Evolutionary conservation across 805 yeast genomes (phyloP).

Genomic region (Sugiyamaella smithiae): DNA sequence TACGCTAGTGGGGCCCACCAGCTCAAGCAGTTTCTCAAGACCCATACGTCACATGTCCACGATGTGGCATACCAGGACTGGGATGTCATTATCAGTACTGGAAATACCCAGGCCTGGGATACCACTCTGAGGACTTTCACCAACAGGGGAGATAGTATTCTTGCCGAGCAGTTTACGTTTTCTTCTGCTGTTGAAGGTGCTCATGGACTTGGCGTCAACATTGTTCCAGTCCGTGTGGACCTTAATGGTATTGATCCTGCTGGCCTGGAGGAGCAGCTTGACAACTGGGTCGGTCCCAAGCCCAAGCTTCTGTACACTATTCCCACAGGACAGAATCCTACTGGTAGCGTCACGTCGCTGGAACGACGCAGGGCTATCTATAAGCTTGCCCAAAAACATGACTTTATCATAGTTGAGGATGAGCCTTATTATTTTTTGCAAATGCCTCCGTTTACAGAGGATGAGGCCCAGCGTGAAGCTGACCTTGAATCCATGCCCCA

Average conservation of each 20-base stretch:
- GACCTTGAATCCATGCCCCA: slow-evolving; percentile 38
- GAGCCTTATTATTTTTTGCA: slow-evolving; percentile 97
- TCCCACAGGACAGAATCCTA: slow-evolving; percentile 97
- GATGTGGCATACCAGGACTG: slow-evolving; percentile 59
- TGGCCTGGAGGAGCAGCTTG: slow-evolving; percentile 56
- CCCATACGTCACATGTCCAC: slow-evolving; percentile 53
- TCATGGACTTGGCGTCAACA: slow-evolving; percentile 62
- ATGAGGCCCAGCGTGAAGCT: slow-evolving; percentile 29
- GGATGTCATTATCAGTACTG: slow-evolving; percentile 68
- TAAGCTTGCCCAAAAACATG: slow-evolving; percentile 76
- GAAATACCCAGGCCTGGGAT: slow-evolving; percentile 91
- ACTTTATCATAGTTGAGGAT: slow-evolving; percentile 84
- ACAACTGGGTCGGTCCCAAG: slow-evolving; percentile 64
- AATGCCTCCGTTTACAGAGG: slow-evolving; percentile 70
- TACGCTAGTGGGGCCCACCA: slow-evolving; percentile 76
- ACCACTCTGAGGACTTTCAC: slow-evolving; percentile 72
- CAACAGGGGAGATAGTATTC: slow-evolving; percentile 71
- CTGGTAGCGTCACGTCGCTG: slow-evolving; percentile 76
- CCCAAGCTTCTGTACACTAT: slow-evolving; percentile 88
- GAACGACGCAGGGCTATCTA: slow-evolving; percentile 80
- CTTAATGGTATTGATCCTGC: slow-evolving; percentile 73
- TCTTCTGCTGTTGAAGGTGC: slow-evolving; percentile 83
- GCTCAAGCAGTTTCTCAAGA: slow-evolving; percentile 60
- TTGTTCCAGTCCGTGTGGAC: slow-evolving; percentile 76
- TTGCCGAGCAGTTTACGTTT: slow-evolving; percentile 79